A percentile compares a stretch with the other conserved stretches of the same genome.
Conservation (phyloP, 2,329 filamentous ascomycete genomes). For the Atkinsonella hypoxylon region DNA sequence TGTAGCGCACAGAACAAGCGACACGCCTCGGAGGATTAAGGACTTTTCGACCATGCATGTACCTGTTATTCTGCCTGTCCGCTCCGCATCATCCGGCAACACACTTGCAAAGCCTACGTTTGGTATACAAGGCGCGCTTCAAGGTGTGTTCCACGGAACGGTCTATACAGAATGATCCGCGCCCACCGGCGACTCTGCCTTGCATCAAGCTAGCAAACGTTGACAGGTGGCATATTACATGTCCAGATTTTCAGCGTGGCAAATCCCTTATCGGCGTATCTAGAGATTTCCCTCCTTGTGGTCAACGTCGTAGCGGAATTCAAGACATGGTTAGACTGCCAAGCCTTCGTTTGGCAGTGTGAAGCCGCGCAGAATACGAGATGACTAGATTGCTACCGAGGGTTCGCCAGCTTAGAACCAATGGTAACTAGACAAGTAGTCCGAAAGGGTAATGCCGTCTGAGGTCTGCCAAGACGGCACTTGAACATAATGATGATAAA, state of each 20-base stretch:
- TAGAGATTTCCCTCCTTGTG: not conserved
- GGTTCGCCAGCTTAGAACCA: too few relatives aligned
- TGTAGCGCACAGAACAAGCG: not conserved
- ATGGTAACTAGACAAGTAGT: not conserved
- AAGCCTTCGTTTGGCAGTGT: not conserved
- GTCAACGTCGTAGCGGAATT: not conserved
- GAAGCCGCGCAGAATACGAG: not conserved
- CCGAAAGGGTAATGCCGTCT: not conserved
- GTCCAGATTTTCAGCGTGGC: not conserved
- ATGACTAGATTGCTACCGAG: too few relatives aligned
- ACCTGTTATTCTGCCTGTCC: not conserved
- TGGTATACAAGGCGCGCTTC: too few relatives aligned
- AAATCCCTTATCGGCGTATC: not conserved
- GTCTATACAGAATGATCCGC: not conserved
- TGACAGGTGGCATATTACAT: not conserved
- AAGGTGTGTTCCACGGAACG: too few relatives aligned
- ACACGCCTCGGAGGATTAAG: not conserved
- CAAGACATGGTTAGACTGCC: constrained; percentile 4
- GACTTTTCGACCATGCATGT: too few relatives aligned
- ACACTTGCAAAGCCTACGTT: not conserved
- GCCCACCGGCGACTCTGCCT: not conserved
- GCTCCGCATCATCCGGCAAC: not conserved
- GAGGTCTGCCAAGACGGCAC: constrained; percentile 5
- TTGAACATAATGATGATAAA: not conserved
- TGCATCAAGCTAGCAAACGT: not conserved